A percentile compares a stretch with the other conserved stretches of the same genome.
Conservation (phyloP, 2,329 filamentous ascomycete species). For the Botrytis aclada region DNA sequence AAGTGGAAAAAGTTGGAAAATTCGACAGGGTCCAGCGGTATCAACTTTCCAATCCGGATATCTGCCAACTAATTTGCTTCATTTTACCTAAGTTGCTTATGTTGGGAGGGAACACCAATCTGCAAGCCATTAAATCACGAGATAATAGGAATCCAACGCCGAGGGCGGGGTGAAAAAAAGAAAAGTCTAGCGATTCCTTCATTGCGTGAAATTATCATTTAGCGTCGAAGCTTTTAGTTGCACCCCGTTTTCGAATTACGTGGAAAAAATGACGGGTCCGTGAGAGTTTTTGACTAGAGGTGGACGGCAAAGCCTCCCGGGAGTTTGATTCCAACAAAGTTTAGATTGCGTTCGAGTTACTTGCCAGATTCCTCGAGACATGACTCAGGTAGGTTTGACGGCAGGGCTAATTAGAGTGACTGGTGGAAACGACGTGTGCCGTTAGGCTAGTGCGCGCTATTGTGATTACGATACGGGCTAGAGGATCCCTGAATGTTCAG, state of each 20-base stretch:
- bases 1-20: conserved; percentile 1
- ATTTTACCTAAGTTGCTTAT: not conserved
- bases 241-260: not conserved
- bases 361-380: not conserved
- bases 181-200: not conserved
- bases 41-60: not conserved
- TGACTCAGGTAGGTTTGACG: conserved; percentile 2
- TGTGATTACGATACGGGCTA: not conserved
- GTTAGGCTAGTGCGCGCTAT: not conserved
- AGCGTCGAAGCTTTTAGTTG: not conserved
- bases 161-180: not conserved
- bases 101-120: not conserved
- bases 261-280: not conserved
- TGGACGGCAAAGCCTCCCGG: not conserved
- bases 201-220: not conserved
- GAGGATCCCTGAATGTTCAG: not conserved
- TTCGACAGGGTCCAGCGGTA: not conserved
- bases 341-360: not conserved
- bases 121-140: not conserved
- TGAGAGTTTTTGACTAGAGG: not conserved
- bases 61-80: conserved; percentile 3
- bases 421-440: not conserved
- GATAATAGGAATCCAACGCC: not conserved
- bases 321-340: not conserved
- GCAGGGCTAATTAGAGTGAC: not conserved